These are phyloP conservation scores for Neurospora discreta DNA, from an alignment of 495 filamentous ascomycete species.

Conservation along the genomic window DNA sequence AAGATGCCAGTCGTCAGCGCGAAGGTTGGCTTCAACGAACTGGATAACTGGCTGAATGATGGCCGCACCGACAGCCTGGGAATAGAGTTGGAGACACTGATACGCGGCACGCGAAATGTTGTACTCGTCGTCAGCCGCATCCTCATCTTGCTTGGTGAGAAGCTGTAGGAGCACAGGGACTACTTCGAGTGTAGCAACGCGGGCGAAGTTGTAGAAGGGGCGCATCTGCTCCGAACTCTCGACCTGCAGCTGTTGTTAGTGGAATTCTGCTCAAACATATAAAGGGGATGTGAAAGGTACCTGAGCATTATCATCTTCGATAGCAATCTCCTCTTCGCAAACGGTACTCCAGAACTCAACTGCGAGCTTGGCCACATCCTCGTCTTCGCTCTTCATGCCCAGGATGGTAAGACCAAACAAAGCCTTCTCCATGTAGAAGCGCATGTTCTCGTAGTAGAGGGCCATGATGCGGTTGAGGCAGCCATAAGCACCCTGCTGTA, in stretches of 20 bases:
- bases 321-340: slow-evolving; percentile 93
- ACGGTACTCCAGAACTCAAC: slow-evolving; percentile 99
- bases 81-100: slow-evolving; percentile 90
- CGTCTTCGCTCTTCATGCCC: slow-evolving; percentile 96
- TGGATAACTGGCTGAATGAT: slow-evolving; percentile 73
- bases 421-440: slow-evolving; percentile 99
- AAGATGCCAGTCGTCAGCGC: slow-evolving; percentile 80
- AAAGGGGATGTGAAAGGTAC: slow-evolving; percentile 34
- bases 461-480: slow-evolving; percentile 97
- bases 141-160: slow-evolving; percentile 94
- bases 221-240: slow-evolving; percentile 70
- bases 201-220: slow-evolving; percentile 83
- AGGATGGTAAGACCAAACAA: slow-evolving; percentile 96
- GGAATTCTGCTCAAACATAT: background rate
- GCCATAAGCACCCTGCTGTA: slow-evolving; percentile 91
- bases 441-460: slow-evolving; percentile 98
- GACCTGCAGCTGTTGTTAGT: slow-evolving; percentile 28
- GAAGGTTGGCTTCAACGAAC: slow-evolving; percentile 87
- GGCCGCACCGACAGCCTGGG: slow-evolving; percentile 72
- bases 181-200: slow-evolving; percentile 82
- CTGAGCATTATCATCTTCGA: slow-evolving; percentile 91
- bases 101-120: slow-evolving; percentile 92
- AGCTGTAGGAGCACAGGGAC: slow-evolving; percentile 81
- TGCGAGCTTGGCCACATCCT: slow-evolving; percentile 94
- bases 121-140: slow-evolving; percentile 92